These are phyloP conservation scores for Galeopsis tetrahit DNA, from an alignment of 257 asterid genomes.

Conservation along the genomic window DNA sequence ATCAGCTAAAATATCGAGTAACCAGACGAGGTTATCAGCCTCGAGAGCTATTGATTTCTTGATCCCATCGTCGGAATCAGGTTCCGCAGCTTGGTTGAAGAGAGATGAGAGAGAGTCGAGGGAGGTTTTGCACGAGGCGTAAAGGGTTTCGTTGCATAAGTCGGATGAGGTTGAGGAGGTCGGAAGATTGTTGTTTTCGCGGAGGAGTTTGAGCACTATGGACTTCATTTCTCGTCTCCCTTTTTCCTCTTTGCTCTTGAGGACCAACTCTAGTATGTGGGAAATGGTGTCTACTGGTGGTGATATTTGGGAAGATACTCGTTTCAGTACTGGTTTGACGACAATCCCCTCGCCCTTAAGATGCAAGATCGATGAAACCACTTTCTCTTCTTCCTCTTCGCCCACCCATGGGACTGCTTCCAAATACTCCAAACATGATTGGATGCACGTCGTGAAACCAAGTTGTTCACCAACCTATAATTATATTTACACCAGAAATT, in stretches of 20 bases:
- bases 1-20: constrained; percentile 76
- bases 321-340: constrained; percentile 75
- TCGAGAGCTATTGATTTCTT: constrained; percentile 56
- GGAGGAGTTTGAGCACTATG: constrained; percentile 77
- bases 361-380: constrained; percentile 63
- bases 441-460: constrained; percentile 69
- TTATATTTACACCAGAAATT: constrained; percentile 26
- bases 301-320: constrained; percentile 66
- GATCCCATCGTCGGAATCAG: constrained; percentile 40
- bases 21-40: constrained; percentile 84
- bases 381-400: constrained; percentile 93
- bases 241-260: constrained; percentile 84
- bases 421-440: constrained; percentile 82
- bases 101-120: constrained; percentile 54
- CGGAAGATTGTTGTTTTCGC: constrained; percentile 61
- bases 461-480: constrained; percentile 76
- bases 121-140: constrained; percentile 67
- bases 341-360: constrained; percentile 72
- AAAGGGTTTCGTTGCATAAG: constrained; percentile 58
- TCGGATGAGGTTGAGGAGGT: constrained; percentile 61
- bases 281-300: constrained; percentile 68
- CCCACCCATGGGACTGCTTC: constrained; percentile 99
- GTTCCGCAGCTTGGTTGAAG: constrained; percentile 74
- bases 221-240: constrained; percentile 91
- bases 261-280: constrained; percentile 74